These are phyloP conservation scores for Teunomyces gatunensis DNA, from an alignment of 805 yeast genomes.

Conservation along the genomic window DNA sequence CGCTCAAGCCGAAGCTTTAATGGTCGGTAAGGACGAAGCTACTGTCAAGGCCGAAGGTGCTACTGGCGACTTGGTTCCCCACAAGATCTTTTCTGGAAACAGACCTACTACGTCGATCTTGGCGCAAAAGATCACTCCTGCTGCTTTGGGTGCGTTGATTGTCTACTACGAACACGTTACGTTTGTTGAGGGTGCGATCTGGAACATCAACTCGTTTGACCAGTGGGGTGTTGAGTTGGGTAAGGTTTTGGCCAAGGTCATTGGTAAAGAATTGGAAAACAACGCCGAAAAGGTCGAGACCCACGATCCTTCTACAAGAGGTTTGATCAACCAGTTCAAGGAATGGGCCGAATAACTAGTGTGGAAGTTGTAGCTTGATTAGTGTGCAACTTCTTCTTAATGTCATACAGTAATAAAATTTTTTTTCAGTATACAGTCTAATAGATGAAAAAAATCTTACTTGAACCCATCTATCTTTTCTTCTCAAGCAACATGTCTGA, in stretches of 20 bases:
- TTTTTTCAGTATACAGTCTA: neutral
- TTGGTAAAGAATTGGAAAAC: slow-evolving; percentile 82
- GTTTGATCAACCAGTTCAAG: slow-evolving; percentile 93
- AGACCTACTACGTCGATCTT: slow-evolving; percentile 98
- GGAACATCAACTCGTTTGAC: slow-evolving; percentile 99
- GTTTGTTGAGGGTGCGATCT: slow-evolving; percentile 96
- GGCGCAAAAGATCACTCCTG: slow-evolving; percentile 95
- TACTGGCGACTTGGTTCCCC: slow-evolving; percentile 82
- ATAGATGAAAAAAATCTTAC: neutral
- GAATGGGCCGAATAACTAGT: slow-evolving; percentile 52
- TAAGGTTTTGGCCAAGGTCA: slow-evolving; percentile 94
- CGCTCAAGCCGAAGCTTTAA: slow-evolving; percentile 96
- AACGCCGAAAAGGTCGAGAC: slow-evolving; percentile 46
- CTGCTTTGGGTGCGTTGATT: slow-evolving; percentile 90
- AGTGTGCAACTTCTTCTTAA: neutral
- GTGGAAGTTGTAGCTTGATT: slow-evolving; percentile 6
- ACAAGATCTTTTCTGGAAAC: slow-evolving; percentile 96
- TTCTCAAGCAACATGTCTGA: slow-evolving; percentile 5
- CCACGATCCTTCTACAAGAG: slow-evolving; percentile 91
- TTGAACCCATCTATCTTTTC: neutral
- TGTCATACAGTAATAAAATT: too few relatives aligned
- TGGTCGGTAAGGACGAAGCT: slow-evolving; percentile 89
- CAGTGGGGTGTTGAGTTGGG: slow-evolving; percentile 99
- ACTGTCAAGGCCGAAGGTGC: slow-evolving; percentile 89
- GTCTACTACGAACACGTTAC: slow-evolving; percentile 98